Evolutionary conservation across 2,329 filamentous ascomycete species (phyloP), one percentile per base, ranked within the genome.

Genomic region (Colletotrichum sp.): DNA sequence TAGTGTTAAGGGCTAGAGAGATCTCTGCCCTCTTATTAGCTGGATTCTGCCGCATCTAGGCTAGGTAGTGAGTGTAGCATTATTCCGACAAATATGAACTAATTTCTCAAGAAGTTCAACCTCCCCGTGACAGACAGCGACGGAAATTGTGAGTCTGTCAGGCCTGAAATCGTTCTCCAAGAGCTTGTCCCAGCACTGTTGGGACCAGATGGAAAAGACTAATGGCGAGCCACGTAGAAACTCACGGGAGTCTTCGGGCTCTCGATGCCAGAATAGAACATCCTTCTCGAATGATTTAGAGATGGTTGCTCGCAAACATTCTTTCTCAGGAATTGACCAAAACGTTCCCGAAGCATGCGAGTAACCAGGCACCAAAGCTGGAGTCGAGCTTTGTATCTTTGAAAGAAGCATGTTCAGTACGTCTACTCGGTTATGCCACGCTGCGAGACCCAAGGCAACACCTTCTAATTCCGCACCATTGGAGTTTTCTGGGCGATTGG

Each of bases 301-400:
- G 4, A 26, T 26, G 24, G 4, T 26, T 26, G 24, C n/a, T n/a
- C n/a, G n/a, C n/a, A n/a, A n/a, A n/a, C n/a, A n/a, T n/a, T n/a
- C n/a, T n/a, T n/a, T n/a, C n/a, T n/a, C n/a, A n/a, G n/a, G n/a
- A n/a, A n/a, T n/a, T n/a, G 4, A 5, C 4, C 4, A 26, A 26
- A 5, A 26, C 4, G 4, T 26, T 26, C 24, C 24, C 24, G 24
- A 26, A 5, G 4, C 24, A 5, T 5, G 4, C 24, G 4, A 5
- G 26, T 24, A 24, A 13, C 1, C 12, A 13, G 49, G 49, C 7
- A 55, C 3, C n/a, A 55, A 26, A 57, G 52, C 52, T 6, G 13
- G 6, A 0, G 7, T 26, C 0, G 24, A 57, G 21, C 7, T 0
- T 0, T 5, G 3, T 4, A 57, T 18, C 13, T 28, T 24, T 0